phyloP scores from a whole-genome alignment of 2,329 filamentous ascomycete genomes.

The Alternaria novae-zelandiae region DNA sequence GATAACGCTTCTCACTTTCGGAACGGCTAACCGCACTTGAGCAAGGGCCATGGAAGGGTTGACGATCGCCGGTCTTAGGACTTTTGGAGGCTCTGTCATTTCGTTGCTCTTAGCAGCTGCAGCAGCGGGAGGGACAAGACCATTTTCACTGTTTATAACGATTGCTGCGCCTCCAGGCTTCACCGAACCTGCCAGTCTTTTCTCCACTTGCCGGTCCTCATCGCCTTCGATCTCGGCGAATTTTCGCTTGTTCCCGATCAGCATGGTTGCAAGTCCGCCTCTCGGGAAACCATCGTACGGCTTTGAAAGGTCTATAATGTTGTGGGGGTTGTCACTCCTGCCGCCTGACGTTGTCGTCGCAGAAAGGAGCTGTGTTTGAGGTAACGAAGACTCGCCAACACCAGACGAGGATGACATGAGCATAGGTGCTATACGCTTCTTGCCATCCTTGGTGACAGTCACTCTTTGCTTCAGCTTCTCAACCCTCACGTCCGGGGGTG shows the following conservation, averaged over 20 bases:
- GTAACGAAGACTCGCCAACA: constrained; percentile 83
- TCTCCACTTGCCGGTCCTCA: constrained; percentile 69
- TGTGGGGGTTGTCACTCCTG: constrained; percentile 76
- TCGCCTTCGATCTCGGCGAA: constrained; percentile 75
- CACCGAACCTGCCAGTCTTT: constrained; percentile 64
- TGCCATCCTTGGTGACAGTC: constrained; percentile 94
- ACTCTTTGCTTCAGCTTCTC: constrained; percentile 86
- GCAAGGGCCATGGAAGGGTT: constrained; percentile 83
- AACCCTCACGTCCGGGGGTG: constrained; percentile 61
- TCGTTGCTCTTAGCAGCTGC: constrained; percentile 48
- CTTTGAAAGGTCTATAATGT: constrained; percentile 87
- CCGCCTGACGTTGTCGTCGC: constrained; percentile 67
- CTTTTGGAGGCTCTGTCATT: constrained; percentile 70
- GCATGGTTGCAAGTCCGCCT: constrained; percentile 82
- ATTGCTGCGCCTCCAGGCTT: constrained; percentile 75
- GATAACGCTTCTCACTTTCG: constrained; percentile 83
- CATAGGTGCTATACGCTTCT: constrained; percentile 91
- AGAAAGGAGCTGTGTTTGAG: constrained; percentile 85
- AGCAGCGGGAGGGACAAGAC: constrained; percentile 76
- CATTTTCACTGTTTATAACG: constrained; percentile 76
- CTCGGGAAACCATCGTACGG: constrained; percentile 92
- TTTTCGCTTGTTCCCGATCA: constrained; percentile 94
- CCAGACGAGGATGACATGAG: constrained; percentile 86
- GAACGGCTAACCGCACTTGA: constrained; percentile 85
- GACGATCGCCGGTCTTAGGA: constrained; percentile 83